Conservation (phyloP, 352 stramenopile genomes). For the Globisporangium abappressorium region DNA sequence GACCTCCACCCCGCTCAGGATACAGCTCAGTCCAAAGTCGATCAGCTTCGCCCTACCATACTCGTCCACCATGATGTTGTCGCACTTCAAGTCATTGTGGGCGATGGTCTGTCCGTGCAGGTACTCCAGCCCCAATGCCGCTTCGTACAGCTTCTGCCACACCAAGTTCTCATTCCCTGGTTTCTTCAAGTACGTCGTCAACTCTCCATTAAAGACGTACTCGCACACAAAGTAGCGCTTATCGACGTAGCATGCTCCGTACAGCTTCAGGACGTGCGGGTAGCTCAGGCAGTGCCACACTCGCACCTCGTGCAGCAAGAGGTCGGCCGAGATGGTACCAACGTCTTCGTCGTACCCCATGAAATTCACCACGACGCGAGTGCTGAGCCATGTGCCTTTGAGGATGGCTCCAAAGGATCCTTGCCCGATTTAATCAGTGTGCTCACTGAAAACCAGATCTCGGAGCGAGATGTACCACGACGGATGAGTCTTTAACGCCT, state of each 20-base stretch:
- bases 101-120: conserved; percentile 11
- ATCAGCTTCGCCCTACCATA: too few species aligned
- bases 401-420: not conserved
- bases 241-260: too few species aligned
- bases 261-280: too few species aligned
- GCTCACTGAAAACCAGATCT: not conserved
- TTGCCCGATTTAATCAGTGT: not conserved
- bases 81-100: too few species aligned
- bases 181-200: conserved; percentile 23
- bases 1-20: too few species aligned
- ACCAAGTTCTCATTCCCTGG: conserved; percentile 8
- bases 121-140: conserved; percentile 20
- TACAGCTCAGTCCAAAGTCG: too few species aligned
- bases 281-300: too few species aligned
- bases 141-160: conserved; percentile 29
- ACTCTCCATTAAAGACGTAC: conserved; percentile 23
- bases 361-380: too few species aligned
- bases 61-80: too few species aligned
- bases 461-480: not conserved
- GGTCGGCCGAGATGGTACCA: too few species aligned
- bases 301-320: too few species aligned
- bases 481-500: not conserved
- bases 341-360: too few species aligned
- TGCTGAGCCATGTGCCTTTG: not conserved
- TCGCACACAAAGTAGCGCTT: conserved; percentile 34